phyloP scores from a whole-genome alignment of 2,329 filamentous ascomycete species.

The Neodidymelliopsis sp. region DNA sequence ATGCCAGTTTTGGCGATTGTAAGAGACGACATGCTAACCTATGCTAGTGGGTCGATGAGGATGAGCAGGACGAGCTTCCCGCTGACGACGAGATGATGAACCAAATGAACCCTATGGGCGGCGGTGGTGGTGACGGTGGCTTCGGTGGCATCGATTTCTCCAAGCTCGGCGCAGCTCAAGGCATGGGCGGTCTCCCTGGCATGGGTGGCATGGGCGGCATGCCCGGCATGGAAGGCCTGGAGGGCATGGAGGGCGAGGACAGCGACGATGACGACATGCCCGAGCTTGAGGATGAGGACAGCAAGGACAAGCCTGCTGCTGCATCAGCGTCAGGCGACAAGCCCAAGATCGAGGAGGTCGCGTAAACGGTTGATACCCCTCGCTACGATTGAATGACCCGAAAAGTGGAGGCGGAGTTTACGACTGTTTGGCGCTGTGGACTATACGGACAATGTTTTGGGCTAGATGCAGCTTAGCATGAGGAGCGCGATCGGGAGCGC shows the following conservation, averaged over 20 bases:
- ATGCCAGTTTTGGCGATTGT: background rate
- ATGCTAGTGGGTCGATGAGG: slow-evolving; percentile 87
- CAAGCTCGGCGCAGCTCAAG: slow-evolving; percentile 69
- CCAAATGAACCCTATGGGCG: slow-evolving; percentile 61
- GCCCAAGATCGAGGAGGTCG: slow-evolving; percentile 58
- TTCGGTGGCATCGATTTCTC: slow-evolving; percentile 93
- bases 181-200: slow-evolving; percentile 41
- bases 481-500: slow-evolving; percentile 5
- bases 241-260: slow-evolving; percentile 57
- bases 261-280: slow-evolving; percentile 82
- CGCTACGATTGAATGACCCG: slow-evolving; percentile 21
- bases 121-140: slow-evolving; percentile 66
- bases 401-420: slow-evolving; percentile 13
- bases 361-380: slow-evolving; percentile 26
- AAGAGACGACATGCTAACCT: slow-evolving; percentile 28
- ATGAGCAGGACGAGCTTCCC: slow-evolving; percentile 90
- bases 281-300: slow-evolving; percentile 61
- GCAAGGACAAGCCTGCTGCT: slow-evolving; percentile 39
- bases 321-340: slow-evolving; percentile 40
- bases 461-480: slow-evolving; percentile 4
- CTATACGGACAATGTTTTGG: slow-evolving; percentile 3
- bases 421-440: slow-evolving; percentile 9
- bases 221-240: slow-evolving; percentile 31
- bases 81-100: slow-evolving; percentile 82
- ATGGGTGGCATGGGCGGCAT: slow-evolving; percentile 30